Evolutionary conservation across 2,329 filamentous ascomycete genomes (phyloP).

Genomic region (Pestalotiopsis fici): DNA sequence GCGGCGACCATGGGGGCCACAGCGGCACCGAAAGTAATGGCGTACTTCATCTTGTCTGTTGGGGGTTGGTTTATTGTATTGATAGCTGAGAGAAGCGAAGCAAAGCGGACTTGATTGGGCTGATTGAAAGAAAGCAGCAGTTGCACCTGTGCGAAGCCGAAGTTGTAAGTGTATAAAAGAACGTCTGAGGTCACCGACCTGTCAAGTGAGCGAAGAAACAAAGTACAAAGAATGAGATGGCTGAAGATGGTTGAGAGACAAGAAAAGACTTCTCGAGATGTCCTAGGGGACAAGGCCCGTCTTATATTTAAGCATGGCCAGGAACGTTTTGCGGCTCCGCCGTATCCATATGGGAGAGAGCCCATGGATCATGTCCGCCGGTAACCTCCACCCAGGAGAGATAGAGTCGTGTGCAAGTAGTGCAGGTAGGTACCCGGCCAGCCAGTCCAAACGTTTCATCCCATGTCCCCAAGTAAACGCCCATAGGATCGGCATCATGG

Average conservation of each 20-base stretch:
- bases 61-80: background rate
- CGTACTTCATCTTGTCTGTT: conserved; percentile 18
- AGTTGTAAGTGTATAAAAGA: conserved; percentile 11
- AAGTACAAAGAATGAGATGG: conserved; percentile 10
- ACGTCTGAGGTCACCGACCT: conserved; percentile 16
- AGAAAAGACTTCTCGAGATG: background rate
- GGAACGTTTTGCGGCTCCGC: background rate
- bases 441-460: conserved; percentile 7
- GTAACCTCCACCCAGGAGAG: background rate
- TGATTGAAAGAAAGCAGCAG: background rate
- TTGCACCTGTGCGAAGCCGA: conserved; percentile 10
- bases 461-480: background rate
- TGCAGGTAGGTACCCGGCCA: no score
- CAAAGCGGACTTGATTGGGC: background rate
- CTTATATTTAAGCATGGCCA: conserved; percentile 8
- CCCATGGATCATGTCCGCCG: background rate
- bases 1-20: conserved; percentile 42
- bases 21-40: conserved; percentile 9
- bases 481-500: background rate
- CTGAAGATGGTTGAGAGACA: conserved; percentile 3
- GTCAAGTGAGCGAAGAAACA: conserved; percentile 8
- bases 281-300: background rate
- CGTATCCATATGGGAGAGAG: background rate
- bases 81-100: background rate
- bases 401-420: no score